These are phyloP conservation scores for Ceratocystis cacaofunesta DNA, from an alignment of 2,329 filamentous ascomycete species.

Conservation along the genomic window DNA sequence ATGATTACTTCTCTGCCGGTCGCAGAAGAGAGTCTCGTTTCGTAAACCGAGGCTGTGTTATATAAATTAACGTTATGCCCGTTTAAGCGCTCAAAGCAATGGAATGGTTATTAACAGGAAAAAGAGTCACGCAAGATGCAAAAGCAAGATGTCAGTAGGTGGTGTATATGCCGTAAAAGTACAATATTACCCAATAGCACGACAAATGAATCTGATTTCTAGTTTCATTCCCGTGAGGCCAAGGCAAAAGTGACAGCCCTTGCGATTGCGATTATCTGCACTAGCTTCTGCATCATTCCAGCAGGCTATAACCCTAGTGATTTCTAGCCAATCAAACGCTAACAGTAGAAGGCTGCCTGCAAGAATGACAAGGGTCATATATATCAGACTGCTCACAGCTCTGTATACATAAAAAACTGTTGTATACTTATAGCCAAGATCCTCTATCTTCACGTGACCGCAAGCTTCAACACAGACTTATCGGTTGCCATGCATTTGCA, in stretches of 20 bases:
- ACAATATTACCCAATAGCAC: not conserved
- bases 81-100: not conserved
- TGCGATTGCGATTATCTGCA: not conserved
- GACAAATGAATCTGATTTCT: not conserved
- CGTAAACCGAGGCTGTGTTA: not conserved
- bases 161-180: slow-evolving; percentile 1
- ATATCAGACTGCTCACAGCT: not conserved
- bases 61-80: not conserved
- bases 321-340: not conserved
- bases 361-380: not conserved
- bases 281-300: not conserved
- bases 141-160: not conserved
- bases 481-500: slow-evolving; percentile 14
- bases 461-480: not conserved
- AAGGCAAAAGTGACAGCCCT: not conserved
- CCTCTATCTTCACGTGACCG: slow-evolving; percentile 12
- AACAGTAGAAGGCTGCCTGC: not conserved
- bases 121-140: not conserved
- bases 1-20: not conserved
- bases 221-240: no score
- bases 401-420: not conserved
- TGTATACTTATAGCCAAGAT: not conserved
- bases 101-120: not conserved
- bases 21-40: not conserved
- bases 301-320: not conserved